Percentiles rank a stretch among this genome's conserved stretches.
phyloP scores from a whole-genome alignment of 192 early-diverging fungal species.

The Backusella australiensis region DNA sequence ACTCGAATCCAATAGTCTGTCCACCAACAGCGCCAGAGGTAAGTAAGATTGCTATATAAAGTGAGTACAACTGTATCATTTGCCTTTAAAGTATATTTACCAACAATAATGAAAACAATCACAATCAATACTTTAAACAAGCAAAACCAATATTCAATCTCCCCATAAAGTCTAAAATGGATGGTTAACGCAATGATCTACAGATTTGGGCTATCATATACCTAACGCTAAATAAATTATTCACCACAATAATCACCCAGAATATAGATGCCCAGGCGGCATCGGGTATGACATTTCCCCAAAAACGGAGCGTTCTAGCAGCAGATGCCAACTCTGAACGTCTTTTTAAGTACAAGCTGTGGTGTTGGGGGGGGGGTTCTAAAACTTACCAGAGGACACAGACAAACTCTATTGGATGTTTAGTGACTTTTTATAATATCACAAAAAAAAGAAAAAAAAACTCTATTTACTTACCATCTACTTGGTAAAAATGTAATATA shows the following conservation, averaged over 20 bases:
- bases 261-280: slow-evolving; percentile 48
- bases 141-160: slow-evolving; percentile 81
- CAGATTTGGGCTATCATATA: not conserved
- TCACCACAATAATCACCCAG: slow-evolving; percentile 49
- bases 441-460: slow-evolving; percentile 40
- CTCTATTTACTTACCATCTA: slow-evolving; percentile 31
- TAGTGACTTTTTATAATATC: too few relatives aligned
- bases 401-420: too few relatives aligned
- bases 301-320: slow-evolving; percentile 77
- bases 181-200: too few relatives aligned
- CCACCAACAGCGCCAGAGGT: slow-evolving; percentile 56
- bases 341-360: too few relatives aligned
- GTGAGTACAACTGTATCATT: not conserved
- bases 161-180: slow-evolving; percentile 70
- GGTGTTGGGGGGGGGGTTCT: too few relatives aligned
- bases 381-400: too few relatives aligned
- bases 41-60: slow-evolving; percentile 49
- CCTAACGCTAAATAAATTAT: slow-evolving; percentile 57
- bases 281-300: slow-evolving; percentile 38
- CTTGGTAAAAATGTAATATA: too few relatives aligned
- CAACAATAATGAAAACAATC: slow-evolving; percentile 73
- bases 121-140: slow-evolving; percentile 77
- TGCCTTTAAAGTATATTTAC: not conserved
- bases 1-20: slow-evolving; percentile 45
- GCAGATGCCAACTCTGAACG: slow-evolving; percentile 65